These are phyloP conservation scores for Phialophora chinensis DNA, from an alignment of 2,329 filamentous ascomycete genomes.

Conservation along the genomic window DNA sequence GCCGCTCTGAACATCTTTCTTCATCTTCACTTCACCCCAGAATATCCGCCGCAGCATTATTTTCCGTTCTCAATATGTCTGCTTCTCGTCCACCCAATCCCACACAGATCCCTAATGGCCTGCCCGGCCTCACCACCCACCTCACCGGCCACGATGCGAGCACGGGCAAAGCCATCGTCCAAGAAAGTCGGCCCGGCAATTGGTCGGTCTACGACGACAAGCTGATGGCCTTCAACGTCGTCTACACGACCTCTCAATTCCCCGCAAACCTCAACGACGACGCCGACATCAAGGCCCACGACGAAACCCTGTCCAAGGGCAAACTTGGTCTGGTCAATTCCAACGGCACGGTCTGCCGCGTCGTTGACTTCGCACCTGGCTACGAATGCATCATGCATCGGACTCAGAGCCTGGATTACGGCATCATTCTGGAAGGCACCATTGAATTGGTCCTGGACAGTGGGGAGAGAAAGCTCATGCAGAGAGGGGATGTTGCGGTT, in stretches of 20 bases:
- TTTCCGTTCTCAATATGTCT: slow-evolving; percentile 35
- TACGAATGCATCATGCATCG: slow-evolving; percentile 58
- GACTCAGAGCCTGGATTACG: slow-evolving; percentile 62
- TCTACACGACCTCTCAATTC: slow-evolving; percentile 50
- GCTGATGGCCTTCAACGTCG: slow-evolving; percentile 48
- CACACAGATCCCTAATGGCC: slow-evolving; percentile 27
- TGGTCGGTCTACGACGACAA: slow-evolving; percentile 43
- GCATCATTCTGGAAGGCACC: slow-evolving; percentile 61
- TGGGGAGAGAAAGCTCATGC: slow-evolving; percentile 56
- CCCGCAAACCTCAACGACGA: slow-evolving; percentile 46
- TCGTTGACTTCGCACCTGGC: slow-evolving; percentile 54
- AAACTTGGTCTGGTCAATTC: slow-evolving; percentile 47
- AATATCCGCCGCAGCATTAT: not conserved
- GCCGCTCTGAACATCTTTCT: not conserved
- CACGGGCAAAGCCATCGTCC: slow-evolving; percentile 47
- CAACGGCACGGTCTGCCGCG: slow-evolving; percentile 35
- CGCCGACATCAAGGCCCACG: slow-evolving; percentile 45
- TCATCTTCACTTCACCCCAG: not conserved
- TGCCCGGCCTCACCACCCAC: slow-evolving; percentile 35
- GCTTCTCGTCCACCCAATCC: slow-evolving; percentile 30
- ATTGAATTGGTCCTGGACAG: slow-evolving; percentile 60
- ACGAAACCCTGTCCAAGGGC: slow-evolving; percentile 39
- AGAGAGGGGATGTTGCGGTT: slow-evolving; percentile 61
- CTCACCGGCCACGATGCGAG: slow-evolving; percentile 48
- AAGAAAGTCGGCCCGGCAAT: slow-evolving; percentile 42